Evolutionary conservation across 1,284 basidiomycete genomes (phyloP).

Genomic region (Trametes versicolor): DNA sequence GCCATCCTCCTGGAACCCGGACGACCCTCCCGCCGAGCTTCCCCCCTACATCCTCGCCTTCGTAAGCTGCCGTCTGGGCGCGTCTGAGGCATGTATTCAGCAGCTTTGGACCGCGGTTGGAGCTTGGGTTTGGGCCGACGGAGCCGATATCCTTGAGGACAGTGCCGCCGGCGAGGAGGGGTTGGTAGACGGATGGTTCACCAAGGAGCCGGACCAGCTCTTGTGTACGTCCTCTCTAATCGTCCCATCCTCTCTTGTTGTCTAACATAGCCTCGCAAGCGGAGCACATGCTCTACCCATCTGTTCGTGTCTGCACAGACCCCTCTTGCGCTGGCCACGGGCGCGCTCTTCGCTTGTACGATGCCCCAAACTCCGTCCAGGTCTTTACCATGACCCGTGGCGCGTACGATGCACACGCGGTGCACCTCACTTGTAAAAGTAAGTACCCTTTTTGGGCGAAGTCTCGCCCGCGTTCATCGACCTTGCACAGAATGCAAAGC

Average conservation of each 20-base stretch:
- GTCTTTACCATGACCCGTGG: neutral
- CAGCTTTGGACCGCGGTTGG: neutral
- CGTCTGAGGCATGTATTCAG: neutral
- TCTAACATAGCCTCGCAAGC: neutral
- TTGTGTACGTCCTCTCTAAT: neutral
- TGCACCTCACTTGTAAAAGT: neutral
- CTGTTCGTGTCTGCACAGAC: neutral
- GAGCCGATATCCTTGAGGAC: neutral
- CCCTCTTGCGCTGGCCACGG: neutral
- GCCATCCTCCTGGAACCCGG: neutral
- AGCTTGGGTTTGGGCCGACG: neutral
- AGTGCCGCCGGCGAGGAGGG: neutral
- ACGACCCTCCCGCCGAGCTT: neutral
- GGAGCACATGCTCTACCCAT: neutral
- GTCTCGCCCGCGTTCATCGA: neutral
- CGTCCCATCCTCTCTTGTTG: neutral
- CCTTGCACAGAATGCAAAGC: neutral
- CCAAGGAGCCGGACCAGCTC: neutral
- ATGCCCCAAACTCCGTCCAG: neutral
- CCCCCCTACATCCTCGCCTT: neutral
- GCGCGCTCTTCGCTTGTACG: neutral
- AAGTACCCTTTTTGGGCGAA: neutral
- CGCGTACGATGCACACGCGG: neutral
- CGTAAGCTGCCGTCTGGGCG: neutral
- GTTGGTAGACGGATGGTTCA: neutral